phyloP scores from a whole-genome alignment of 2,329 filamentous ascomycete species.

The Byssochlamys sp. region DNA sequence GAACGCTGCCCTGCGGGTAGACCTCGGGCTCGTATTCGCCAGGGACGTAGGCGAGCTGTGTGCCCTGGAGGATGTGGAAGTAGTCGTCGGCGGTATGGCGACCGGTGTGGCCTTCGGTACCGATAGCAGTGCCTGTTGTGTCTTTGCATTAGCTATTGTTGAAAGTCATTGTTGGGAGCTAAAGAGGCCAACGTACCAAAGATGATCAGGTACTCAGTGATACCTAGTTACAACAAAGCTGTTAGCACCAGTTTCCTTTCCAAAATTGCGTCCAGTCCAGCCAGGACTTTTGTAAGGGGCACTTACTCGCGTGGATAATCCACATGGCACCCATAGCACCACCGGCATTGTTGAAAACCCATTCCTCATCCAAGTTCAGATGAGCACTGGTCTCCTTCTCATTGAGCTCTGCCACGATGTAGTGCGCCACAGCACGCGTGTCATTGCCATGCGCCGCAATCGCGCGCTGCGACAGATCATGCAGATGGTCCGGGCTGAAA shows the following conservation, averaged over 20 bases:
- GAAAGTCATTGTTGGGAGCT: neutral
- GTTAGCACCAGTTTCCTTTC: neutral
- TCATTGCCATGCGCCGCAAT: slow-evolving; percentile 64
- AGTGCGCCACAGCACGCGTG: slow-evolving; percentile 57
- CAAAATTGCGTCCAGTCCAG: neutral
- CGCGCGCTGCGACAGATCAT: slow-evolving; percentile 57
- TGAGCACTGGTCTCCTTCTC: slow-evolving; percentile 39
- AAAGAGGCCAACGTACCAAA: slow-evolving; percentile 47
- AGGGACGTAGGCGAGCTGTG: slow-evolving; percentile 31
- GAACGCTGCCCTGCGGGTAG: slow-evolving; percentile 29
- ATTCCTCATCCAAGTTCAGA: slow-evolving; percentile 65
- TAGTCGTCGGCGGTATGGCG: slow-evolving; percentile 89
- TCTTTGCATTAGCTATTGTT: neutral
- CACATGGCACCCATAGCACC: slow-evolving; percentile 90
- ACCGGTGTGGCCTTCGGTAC: slow-evolving; percentile 79
- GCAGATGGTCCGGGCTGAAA: slow-evolving; percentile 59
- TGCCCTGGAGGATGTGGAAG: slow-evolving; percentile 67
- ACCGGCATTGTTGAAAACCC: slow-evolving; percentile 86
- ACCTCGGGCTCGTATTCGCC: slow-evolving; percentile 29
- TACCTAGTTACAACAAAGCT: slow-evolving; percentile 18
- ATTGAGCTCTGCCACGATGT: slow-evolving; percentile 60
- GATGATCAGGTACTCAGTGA: slow-evolving; percentile 85
- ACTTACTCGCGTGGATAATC: slow-evolving; percentile 73
- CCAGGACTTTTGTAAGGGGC: neutral
- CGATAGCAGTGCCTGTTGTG: slow-evolving; percentile 34